Conservation (phyloP, 441 rosid genomes). For the Euphorbia schlechtendalii region DNA sequence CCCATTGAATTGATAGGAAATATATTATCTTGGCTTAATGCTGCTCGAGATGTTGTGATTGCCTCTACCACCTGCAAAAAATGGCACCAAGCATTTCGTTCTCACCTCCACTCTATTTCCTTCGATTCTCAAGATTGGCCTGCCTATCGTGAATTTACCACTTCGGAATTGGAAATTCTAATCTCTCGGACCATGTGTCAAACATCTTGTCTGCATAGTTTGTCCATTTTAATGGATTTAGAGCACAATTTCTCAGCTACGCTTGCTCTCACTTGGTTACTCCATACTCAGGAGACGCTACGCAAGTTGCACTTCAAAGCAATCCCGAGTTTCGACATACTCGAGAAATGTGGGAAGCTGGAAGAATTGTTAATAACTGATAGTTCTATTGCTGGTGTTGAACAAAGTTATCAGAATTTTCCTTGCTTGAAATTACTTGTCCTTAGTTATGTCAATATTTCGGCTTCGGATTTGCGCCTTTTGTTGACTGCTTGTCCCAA, state of each 20-base stretch:
- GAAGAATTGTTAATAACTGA: constrained; percentile 46
- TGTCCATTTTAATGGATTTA: constrained; percentile 57
- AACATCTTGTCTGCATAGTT: constrained; percentile 53
- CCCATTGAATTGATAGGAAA: constrained; percentile 64
- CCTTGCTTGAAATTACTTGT: constrained; percentile 68
- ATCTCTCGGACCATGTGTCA: constrained; percentile 73
- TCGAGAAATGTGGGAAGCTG: constrained; percentile 63
- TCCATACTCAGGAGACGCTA: constrained; percentile 64
- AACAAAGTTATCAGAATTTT: constrained; percentile 59
- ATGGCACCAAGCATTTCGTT: constrained; percentile 62
- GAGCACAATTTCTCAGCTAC: constrained; percentile 57
- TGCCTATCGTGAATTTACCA: constrained; percentile 43
- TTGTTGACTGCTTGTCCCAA: constrained; percentile 63
- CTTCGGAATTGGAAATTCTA: constrained; percentile 40
- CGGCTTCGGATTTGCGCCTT: too few species aligned
- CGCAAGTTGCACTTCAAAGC: constrained; percentile 47
- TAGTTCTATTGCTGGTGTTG: constrained; percentile 51
- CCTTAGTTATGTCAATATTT: constrained; percentile 51
- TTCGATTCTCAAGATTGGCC: constrained; percentile 58
- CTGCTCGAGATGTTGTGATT: constrained; percentile 54
- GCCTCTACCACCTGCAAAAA: constrained; percentile 67
- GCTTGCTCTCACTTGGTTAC: constrained; percentile 69
- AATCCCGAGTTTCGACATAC: constrained; percentile 50
- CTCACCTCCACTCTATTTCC: constrained; percentile 53
- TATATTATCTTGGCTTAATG: constrained; percentile 46